Evolutionary conservation across 1,284 basidiomycete species (phyloP).

Genomic region (Fomitopsis betulina): DNA sequence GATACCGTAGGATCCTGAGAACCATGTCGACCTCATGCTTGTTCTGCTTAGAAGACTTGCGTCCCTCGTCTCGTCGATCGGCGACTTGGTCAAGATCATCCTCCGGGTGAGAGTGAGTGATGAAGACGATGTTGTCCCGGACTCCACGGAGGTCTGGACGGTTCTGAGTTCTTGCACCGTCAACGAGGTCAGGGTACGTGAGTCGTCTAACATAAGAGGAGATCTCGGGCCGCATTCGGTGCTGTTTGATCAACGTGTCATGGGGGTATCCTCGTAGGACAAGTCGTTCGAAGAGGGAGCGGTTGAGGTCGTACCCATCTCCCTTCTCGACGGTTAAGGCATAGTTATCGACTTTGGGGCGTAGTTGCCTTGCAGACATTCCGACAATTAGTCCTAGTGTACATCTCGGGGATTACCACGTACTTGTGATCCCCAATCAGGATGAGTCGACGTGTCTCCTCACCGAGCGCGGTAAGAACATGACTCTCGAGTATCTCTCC

Average conservation of each 20-base stretch:
- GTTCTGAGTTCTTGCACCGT: slow-evolving; percentile 43
- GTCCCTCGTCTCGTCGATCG: slow-evolving; percentile 40
- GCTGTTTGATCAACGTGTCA: slow-evolving; percentile 48
- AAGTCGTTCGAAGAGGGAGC: slow-evolving; percentile 62
- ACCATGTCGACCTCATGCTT: slow-evolving; percentile 53
- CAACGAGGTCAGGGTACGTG: slow-evolving; percentile 59
- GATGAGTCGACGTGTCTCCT: slow-evolving; percentile 45
- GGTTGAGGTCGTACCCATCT: slow-evolving; percentile 59
- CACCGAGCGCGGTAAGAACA: slow-evolving; percentile 51
- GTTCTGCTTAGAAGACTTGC: slow-evolving; percentile 53
- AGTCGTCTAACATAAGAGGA: slow-evolving; percentile 51
- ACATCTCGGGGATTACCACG: slow-evolving; percentile 16
- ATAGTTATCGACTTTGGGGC: slow-evolving; percentile 66
- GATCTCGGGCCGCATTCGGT: slow-evolving; percentile 70
- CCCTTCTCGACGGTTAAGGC: slow-evolving; percentile 58
- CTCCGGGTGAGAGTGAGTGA: slow-evolving; percentile 54
- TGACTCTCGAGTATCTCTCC: slow-evolving; percentile 70
- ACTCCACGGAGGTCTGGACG: slow-evolving; percentile 51
- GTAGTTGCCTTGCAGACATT: slow-evolving; percentile 46
- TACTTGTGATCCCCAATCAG: slow-evolving; percentile 71
- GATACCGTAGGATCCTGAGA: slow-evolving; percentile 57
- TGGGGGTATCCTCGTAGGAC: slow-evolving; percentile 62
- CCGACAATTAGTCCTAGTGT: not conserved
- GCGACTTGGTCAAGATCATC: slow-evolving; percentile 37
- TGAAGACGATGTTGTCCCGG: slow-evolving; percentile 53